phyloP scores from a whole-genome alignment of 192 early-diverging fungal species.

The Backusella morwellensis region DNA sequence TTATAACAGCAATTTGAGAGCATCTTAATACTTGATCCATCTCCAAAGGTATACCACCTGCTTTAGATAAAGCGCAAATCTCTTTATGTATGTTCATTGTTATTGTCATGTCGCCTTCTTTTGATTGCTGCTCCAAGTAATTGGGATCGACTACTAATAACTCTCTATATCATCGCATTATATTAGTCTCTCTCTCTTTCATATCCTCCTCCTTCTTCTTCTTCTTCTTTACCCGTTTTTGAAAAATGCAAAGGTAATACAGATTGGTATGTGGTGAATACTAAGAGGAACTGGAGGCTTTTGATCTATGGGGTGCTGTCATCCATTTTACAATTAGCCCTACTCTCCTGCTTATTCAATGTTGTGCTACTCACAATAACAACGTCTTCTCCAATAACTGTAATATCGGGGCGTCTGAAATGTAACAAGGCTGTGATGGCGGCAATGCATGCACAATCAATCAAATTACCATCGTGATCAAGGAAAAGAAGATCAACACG shows the following conservation, averaged over 20 bases:
- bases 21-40: constrained; percentile 76
- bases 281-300: constrained; percentile 92
- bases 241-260: constrained; percentile 91
- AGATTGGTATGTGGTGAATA: constrained; percentile 95
- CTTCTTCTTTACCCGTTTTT: constrained; percentile 59
- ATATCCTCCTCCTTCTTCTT: neutral
- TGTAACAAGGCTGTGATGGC: constrained; percentile 87
- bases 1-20: constrained; percentile 74
- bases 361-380: constrained; percentile 66
- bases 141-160: constrained; percentile 81
- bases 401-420: constrained; percentile 94
- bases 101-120: constrained; percentile 81
- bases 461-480: constrained; percentile 92
- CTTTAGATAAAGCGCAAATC: constrained; percentile 88
- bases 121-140: constrained; percentile 83
- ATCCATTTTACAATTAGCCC: neutral
- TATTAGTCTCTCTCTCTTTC: neutral
- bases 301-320: constrained; percentile 80
- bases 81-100: constrained; percentile 92
- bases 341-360: neutral
- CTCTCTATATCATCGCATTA: constrained; percentile 35
- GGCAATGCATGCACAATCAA: constrained; percentile 90
- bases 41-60: constrained; percentile 84
- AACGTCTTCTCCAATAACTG: constrained; percentile 88
- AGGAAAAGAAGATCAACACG: constrained; percentile 90